phyloP scores from a whole-genome alignment of 2,329 filamentous ascomycete genomes.

The Sporothrix variecibatus region DNA sequence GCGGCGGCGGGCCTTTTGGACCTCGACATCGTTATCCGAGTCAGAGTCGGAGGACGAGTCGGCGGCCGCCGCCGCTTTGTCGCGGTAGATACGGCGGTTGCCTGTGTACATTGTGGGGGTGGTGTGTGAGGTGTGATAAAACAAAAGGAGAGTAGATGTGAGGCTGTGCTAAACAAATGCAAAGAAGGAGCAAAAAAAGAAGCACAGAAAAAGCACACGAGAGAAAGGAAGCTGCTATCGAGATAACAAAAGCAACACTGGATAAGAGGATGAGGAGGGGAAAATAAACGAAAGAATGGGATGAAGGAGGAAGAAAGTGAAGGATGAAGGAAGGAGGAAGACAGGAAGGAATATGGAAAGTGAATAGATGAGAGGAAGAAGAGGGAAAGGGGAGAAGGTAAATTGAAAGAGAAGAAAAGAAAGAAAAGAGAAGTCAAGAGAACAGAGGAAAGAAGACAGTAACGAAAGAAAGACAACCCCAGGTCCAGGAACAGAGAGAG shows the following conservation, averaged over 20 bases:
- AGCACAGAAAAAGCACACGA: background rate
- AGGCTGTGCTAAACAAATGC: background rate
- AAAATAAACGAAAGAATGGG: background rate
- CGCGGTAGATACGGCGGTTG: slow-evolving; percentile 15
- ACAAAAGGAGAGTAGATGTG: background rate
- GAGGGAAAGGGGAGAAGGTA: background rate
- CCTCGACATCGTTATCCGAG: slow-evolving; percentile 21
- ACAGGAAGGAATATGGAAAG: background rate
- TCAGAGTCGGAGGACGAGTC: slow-evolving; percentile 37
- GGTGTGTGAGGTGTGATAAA: background rate
- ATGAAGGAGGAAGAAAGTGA: background rate
- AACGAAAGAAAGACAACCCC: background rate
- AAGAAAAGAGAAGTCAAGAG: background rate
- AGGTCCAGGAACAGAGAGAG: background rate
- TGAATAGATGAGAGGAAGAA: background rate
- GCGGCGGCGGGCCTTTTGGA: slow-evolving; percentile 16
- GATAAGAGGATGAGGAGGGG: background rate
- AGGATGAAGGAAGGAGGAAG: background rate
- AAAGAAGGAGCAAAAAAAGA: background rate
- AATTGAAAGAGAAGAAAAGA: background rate
- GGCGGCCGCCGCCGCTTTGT: background rate
- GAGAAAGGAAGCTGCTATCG: background rate
- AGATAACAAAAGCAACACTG: background rate
- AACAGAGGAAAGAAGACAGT: background rate
- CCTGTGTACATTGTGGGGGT: slow-evolving; percentile 18